These are phyloP conservation scores for Apiotrichum gracile DNA, from an alignment of 1,284 basidiomycete species.

Conservation along the genomic window DNA sequence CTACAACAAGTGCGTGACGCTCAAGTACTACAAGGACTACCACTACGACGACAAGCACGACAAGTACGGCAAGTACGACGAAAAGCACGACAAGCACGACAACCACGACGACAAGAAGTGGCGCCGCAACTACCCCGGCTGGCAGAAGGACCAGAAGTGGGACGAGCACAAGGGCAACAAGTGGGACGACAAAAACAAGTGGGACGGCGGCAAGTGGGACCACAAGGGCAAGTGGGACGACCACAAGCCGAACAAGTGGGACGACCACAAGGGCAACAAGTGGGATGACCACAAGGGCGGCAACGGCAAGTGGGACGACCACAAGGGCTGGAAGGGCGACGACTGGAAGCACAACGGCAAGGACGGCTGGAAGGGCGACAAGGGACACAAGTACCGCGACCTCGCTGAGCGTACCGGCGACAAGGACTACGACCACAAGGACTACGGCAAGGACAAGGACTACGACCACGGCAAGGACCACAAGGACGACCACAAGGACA, in stretches of 20 bases:
- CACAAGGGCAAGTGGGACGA: background rate
- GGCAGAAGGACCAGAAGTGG: too few relatives aligned
- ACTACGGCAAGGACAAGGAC: background rate
- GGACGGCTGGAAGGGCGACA: background rate
- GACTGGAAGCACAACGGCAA: too few relatives aligned
- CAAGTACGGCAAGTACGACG: background rate
- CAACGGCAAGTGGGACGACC: background rate
- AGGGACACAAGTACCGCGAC: too few relatives aligned
- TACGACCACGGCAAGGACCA: background rate
- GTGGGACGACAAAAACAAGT: background rate
- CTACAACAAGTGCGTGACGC: conserved; percentile 29
- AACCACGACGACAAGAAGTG: too few relatives aligned
- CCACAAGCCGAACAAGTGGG: too few relatives aligned
- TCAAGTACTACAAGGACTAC: too few relatives aligned
- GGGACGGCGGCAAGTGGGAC: background rate
- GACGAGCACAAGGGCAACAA: too few relatives aligned
- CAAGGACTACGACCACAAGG: background rate
- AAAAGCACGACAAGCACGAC: conserved; percentile 15
- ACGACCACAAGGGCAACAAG: background rate
- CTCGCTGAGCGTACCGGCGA: too few relatives aligned
- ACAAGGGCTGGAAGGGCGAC: too few relatives aligned
- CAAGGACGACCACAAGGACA: background rate
- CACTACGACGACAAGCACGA: conserved; percentile 21
- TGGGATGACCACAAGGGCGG: background rate
- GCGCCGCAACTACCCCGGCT: too few relatives aligned